Conservation (phyloP, 2,329 filamentous ascomycete species). For the Clarireedia sp. region DNA sequence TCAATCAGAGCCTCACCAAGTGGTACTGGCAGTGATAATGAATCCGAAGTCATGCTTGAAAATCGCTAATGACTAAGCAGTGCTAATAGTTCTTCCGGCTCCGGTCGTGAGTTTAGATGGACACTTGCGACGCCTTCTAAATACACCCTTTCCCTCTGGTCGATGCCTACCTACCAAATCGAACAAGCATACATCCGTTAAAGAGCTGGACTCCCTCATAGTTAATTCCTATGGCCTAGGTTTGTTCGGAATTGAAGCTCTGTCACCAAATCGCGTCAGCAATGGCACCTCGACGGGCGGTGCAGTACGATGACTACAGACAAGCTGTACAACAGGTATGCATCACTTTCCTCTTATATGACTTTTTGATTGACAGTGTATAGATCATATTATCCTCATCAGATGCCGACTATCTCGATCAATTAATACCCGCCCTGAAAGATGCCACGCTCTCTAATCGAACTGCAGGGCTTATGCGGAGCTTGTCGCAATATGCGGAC, state of each 20-base stretch:
- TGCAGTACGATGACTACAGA: slow-evolving; percentile 29
- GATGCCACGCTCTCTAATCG: slow-evolving; percentile 74
- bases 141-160: no score
- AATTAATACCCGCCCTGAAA: slow-evolving; percentile 87
- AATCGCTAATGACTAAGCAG: no score
- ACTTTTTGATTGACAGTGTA: not conserved
- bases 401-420: slow-evolving; percentile 90
- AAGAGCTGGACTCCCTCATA: not conserved
- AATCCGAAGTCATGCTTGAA: no score
- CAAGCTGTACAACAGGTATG: slow-evolving; percentile 27
- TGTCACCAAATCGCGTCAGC: not conserved
- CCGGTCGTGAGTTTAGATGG: no score
- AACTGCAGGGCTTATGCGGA: slow-evolving; percentile 65
- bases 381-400: slow-evolving; percentile 90
- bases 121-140: no score
- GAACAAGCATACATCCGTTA: no score
- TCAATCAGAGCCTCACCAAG: no score
- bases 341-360: not conserved
- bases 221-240: no score
- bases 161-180: no score
- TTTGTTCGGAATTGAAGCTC: not conserved
- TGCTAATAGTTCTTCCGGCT: no score
- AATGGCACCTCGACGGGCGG: slow-evolving; percentile 22
- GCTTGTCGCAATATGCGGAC: slow-evolving; percentile 71
- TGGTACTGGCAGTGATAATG: no score